Evolutionary conservation across 768 basidiomycete genomes (phyloP).

Genomic region (Boletus rufocinnamomeus): DNA sequence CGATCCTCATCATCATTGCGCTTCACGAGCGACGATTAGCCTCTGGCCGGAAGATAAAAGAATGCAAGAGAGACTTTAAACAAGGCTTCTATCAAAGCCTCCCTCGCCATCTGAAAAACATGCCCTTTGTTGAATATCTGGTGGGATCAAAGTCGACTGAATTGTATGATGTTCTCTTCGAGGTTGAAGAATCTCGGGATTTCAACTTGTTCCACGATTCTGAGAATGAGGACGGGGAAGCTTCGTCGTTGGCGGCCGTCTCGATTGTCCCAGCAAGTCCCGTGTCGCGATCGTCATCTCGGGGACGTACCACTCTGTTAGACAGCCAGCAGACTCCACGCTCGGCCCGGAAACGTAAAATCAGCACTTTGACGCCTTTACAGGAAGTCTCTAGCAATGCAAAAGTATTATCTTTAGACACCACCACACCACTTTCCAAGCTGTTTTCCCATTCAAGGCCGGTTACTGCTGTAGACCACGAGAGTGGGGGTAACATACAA

Average conservation of each 20-base stretch:
- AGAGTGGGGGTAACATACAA: conserved; percentile 46
- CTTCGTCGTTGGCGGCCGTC: conserved; percentile 11
- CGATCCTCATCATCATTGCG: conserved; percentile 72
- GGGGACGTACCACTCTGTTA: neutral
- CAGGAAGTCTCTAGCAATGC: conserved; percentile 34
- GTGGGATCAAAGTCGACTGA: conserved; percentile 70
- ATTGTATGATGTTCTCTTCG: conserved; percentile 79
- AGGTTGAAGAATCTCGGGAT: conserved; percentile 55
- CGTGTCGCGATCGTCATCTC: conserved; percentile 10
- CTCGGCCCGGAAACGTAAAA: conserved; percentile 26
- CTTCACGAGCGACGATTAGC: conserved; percentile 77
- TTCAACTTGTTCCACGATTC: conserved; percentile 52
- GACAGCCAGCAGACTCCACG: conserved; percentile 15
- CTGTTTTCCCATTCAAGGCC: conserved; percentile 30
- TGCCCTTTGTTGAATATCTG: conserved; percentile 74
- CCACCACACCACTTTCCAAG: conserved; percentile 28
- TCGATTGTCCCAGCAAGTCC: conserved; percentile 15
- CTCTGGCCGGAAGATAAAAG: conserved; percentile 50
- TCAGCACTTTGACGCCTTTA: conserved; percentile 29
- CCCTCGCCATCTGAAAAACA: conserved; percentile 69
- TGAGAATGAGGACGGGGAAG: conserved; percentile 42
- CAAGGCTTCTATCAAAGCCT: conserved; percentile 62
- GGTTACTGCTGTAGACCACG: conserved; percentile 27
- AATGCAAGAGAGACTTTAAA: conserved; percentile 52
- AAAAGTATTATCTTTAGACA: conserved; percentile 32